These are phyloP conservation scores for Aspergillus novofumigatus DNA, from an alignment of 2,329 filamentous ascomycete species.

Conservation along the genomic window DNA sequence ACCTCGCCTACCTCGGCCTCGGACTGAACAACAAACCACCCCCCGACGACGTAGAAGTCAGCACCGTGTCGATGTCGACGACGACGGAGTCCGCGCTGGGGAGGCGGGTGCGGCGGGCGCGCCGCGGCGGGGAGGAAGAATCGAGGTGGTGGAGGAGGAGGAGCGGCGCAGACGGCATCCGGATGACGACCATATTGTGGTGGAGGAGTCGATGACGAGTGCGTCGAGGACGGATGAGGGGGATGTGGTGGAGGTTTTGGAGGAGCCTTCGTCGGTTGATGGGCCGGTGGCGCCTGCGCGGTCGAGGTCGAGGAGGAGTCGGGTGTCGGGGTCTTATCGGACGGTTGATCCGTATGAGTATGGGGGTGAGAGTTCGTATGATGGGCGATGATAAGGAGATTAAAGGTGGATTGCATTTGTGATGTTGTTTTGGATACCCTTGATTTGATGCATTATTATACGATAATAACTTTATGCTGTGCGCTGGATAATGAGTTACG, in stretches of 20 bases:
- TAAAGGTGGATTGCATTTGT: not conserved
- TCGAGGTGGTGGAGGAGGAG: constrained; percentile 33
- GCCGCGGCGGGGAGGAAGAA: not conserved
- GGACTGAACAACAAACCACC: constrained; percentile 32
- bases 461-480: not conserved
- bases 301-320: constrained; percentile 33
- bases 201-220: constrained; percentile 31
- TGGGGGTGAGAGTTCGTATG: constrained; percentile 28
- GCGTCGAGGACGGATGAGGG: constrained; percentile 21
- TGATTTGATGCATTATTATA: not conserved
- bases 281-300: constrained; percentile 25
- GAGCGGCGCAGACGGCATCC: constrained; percentile 24
- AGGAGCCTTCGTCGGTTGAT: constrained; percentile 46
- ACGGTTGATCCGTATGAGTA: constrained; percentile 44
- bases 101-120: constrained; percentile 10
- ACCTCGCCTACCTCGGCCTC: constrained; percentile 50
- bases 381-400: not conserved
- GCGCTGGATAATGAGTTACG: not conserved
- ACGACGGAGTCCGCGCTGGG: constrained; percentile 12
- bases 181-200: constrained; percentile 19
- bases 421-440: not conserved
- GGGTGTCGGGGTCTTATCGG: constrained; percentile 45
- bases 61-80: constrained; percentile 22
- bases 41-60: constrained; percentile 7
- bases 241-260: constrained; percentile 56